Evolutionary conservation across 176 grass and related monocot species (phyloP), one percentile per base, ranked within the genome.

Genomic region (Musa troglodytarum): DNA sequence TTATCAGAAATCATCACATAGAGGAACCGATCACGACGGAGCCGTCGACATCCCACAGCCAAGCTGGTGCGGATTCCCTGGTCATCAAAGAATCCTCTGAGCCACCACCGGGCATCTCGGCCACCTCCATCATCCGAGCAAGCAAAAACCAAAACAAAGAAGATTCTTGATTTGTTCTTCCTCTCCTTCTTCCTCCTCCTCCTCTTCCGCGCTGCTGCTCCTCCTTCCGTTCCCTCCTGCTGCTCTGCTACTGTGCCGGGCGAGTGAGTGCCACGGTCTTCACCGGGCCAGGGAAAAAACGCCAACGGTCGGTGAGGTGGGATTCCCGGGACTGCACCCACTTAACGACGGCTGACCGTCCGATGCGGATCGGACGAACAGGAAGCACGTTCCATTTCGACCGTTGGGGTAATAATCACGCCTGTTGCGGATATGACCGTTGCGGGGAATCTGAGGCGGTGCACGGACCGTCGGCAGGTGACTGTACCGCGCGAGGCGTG

Each of bases 381-480:
- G 0, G 1, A 15, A 11, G 51, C 63, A 53, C 74, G 52, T 67
- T 78, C 28, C 11, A 87, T 88, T 86, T 73, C 86, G 89, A 96
- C 93, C 93, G 93, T 96, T 96, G 2, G 72, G 1, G 16, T 52
- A 5, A 43, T 24, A 17, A 66, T 17, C 61, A 61, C 29, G 75
- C 49, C 21, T 49, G 9, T 75, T 1, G 90, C 87, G 84, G 82
- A 91, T 72, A 86, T 85, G 90, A 98, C 94, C 94, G 94, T 98
- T 98, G 87, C 24, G 21, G 24, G 65, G 2, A 23, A 20, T 43
- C 34, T 43, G 4, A 43, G 4, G 3, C 34, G 34, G 34, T 43
- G 34, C 34, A 43, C 3, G 34, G 34, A 6, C 34, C 34, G 34
- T 43, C 34, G 4, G 4, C 34, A 43, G 34, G 34, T 43, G 34